These are phyloP conservation scores for Carex cristatella DNA, from an alignment of 176 grass and related monocot genomes.

Conservation along the genomic window DNA sequence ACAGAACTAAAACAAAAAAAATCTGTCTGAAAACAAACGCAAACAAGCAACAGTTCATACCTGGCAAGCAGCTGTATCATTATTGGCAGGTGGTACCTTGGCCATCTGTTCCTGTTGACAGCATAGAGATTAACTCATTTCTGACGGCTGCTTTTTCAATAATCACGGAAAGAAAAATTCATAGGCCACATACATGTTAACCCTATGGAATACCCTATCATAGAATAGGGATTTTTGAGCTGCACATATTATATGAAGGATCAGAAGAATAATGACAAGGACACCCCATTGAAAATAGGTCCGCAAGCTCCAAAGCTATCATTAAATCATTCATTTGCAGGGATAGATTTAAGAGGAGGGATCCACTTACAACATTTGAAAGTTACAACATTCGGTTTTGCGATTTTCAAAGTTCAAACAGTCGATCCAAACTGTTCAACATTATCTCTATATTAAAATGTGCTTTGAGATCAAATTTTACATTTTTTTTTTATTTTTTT, in stretches of 20 bases:
- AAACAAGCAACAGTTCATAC: slow-evolving; percentile 23
- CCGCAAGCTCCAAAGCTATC: not conserved
- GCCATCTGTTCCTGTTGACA: slow-evolving; percentile 50
- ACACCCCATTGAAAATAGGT: not conserved
- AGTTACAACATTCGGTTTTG: no score
- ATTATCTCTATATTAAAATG: no score
- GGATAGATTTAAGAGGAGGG: not conserved
- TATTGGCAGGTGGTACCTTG: slow-evolving; percentile 49
- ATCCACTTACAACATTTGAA: no score
- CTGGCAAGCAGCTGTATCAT: slow-evolving; percentile 54
- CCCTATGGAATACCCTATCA: not conserved
- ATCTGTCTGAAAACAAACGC: not conserved
- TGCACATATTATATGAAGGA: not conserved
- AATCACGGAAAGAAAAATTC: not conserved
- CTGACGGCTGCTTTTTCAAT: not conserved
- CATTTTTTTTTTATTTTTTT: no score
- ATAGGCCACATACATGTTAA: not conserved
- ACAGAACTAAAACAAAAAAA: not conserved
- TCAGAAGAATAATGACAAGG: not conserved
- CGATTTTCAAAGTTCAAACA: no score
- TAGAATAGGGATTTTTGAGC: not conserved
- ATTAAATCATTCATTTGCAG: not conserved
- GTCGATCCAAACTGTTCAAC: no score
- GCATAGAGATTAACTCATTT: slow-evolving; percentile 5
- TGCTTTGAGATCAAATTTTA: no score